Evolutionary conservation across 2,329 filamentous ascomycete genomes (phyloP).

Genomic region (Colletotrichum sp.): DNA sequence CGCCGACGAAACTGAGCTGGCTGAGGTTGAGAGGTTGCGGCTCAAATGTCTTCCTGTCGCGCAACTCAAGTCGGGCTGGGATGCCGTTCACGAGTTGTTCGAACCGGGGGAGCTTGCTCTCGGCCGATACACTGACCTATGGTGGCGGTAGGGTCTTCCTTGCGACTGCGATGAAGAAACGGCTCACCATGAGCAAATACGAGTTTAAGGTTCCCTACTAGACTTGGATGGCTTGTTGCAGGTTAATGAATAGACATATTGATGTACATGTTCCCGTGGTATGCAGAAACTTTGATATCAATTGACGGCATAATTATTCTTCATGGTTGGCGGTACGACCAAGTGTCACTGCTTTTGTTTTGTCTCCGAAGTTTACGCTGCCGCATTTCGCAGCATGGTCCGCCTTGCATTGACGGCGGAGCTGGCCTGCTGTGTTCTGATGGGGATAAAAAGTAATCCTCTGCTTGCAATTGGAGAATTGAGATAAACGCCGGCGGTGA

Average conservation of each 20-base stretch:
- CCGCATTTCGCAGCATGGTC: background rate
- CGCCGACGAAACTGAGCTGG: constrained; percentile 28
- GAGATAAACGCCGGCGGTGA: background rate
- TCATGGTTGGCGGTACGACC: background rate
- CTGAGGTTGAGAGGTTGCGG: background rate
- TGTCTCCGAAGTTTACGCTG: background rate
- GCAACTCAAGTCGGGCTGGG: background rate
- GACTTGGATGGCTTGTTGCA: background rate
- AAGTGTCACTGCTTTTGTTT: background rate
- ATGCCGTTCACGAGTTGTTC: background rate
- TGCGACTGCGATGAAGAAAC: background rate
- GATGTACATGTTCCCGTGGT: background rate
- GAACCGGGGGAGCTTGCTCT: background rate
- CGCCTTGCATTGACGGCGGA: background rate
- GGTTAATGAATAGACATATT: background rate
- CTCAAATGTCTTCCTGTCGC: background rate
- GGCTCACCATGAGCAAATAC: background rate
- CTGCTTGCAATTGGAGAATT: background rate
- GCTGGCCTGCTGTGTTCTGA: background rate
- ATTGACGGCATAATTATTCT: background rate
- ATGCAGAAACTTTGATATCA: background rate
- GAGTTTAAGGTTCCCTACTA: background rate
- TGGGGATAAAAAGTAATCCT: background rate
- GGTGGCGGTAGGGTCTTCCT: background rate
- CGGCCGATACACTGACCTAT: constrained; percentile 2